Evolutionary conservation across 257 asterid genomes (phyloP).

Genomic region (Scutellaria barbata): DNA sequence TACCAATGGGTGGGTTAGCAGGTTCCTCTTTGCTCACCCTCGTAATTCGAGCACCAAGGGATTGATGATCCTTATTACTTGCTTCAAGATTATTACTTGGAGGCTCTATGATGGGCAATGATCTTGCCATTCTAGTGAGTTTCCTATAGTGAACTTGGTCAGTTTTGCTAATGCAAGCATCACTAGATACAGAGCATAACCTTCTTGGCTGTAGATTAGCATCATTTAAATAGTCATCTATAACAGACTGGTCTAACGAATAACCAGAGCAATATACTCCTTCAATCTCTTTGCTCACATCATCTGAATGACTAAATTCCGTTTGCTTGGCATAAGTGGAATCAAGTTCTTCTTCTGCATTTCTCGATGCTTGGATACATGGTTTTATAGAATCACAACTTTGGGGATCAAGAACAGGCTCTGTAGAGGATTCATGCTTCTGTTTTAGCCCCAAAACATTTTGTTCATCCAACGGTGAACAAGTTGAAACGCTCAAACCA

Average conservation of each 20-base stretch:
- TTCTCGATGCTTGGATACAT: constrained; percentile 41
- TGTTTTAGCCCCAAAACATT: constrained; percentile 26
- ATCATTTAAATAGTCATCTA: constrained; percentile 40
- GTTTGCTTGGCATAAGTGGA: constrained; percentile 23
- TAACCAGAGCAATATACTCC: constrained; percentile 37
- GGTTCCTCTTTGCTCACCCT: constrained; percentile 45
- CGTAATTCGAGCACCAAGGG: constrained; percentile 37
- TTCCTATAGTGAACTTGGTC: constrained; percentile 43
- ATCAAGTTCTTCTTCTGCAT: constrained; percentile 55
- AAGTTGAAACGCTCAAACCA: constrained; percentile 35
- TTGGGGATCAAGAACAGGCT: constrained; percentile 26
- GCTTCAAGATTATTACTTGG: constrained; percentile 38
- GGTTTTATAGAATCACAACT: constrained; percentile 23
- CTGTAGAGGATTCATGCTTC: constrained; percentile 35
- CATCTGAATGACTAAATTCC: constrained; percentile 35
- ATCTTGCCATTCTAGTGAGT: constrained; percentile 50
- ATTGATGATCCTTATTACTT: constrained; percentile 35
- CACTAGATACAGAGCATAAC: constrained; percentile 54
- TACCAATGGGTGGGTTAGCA: constrained; percentile 53
- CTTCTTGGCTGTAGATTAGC: constrained; percentile 37
- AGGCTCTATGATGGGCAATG: constrained; percentile 66
- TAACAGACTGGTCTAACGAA: constrained; percentile 45
- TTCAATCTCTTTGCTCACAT: constrained; percentile 36
- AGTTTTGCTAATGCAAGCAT: constrained; percentile 45
- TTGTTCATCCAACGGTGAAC: constrained; percentile 28